These are phyloP conservation scores for Ustilago lituana DNA, from an alignment of 1,284 basidiomycete species.

Conservation along the genomic window DNA sequence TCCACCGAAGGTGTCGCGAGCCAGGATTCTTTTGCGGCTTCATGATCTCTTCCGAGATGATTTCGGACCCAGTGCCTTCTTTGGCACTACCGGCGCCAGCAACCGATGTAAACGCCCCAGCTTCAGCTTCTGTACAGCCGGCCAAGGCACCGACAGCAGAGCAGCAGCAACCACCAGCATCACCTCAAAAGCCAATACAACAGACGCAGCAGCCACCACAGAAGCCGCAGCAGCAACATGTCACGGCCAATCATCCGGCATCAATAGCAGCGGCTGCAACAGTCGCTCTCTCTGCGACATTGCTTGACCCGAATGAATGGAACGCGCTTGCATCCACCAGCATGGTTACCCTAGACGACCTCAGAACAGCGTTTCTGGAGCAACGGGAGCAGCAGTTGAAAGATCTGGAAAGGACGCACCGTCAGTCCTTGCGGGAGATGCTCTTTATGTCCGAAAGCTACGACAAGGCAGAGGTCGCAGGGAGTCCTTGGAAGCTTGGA, in stretches of 20 bases:
- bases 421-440: slow-evolving; percentile 35
- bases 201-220: slow-evolving; percentile 15
- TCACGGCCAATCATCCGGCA: slow-evolving; percentile 42
- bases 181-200: slow-evolving; percentile 12
- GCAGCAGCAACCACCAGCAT: slow-evolving; percentile 16
- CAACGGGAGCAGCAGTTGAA: slow-evolving; percentile 39
- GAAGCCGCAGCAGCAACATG: slow-evolving; percentile 33
- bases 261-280: slow-evolving; percentile 46
- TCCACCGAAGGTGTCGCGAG: too few species aligned
- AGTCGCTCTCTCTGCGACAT: slow-evolving; percentile 37
- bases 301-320: slow-evolving; percentile 49
- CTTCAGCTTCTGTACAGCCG: not conserved
- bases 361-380: slow-evolving; percentile 36
- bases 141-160: slow-evolving; percentile 3
- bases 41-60: slow-evolving; percentile 13
- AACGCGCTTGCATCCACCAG: slow-evolving; percentile 48
- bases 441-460: slow-evolving; percentile 45
- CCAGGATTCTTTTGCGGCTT: not conserved
- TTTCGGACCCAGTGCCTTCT: slow-evolving; percentile 24
- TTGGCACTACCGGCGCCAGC: slow-evolving; percentile 33
- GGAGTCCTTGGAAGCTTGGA: slow-evolving; percentile 44
- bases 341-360: slow-evolving; percentile 47
- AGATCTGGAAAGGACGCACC: slow-evolving; percentile 30
- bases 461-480: slow-evolving; percentile 30
- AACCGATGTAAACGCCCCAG: not conserved